Evolutionary conservation across 805 yeast species (phyloP).

Genomic region (Novakomyces olei): DNA sequence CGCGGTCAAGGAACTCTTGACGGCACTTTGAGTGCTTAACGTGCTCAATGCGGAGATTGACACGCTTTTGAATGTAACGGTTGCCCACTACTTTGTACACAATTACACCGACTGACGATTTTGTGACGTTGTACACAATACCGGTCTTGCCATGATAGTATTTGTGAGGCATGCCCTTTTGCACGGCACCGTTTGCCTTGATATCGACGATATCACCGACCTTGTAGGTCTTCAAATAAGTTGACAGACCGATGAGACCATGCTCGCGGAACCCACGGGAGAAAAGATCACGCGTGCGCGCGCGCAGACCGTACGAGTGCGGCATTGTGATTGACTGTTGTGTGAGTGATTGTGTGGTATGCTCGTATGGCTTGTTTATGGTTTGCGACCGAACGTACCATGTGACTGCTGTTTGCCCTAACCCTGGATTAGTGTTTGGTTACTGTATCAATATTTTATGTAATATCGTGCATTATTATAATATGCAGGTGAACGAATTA

Average conservation of each 20-base stretch:
- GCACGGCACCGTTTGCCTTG: slow-evolving; percentile 97
- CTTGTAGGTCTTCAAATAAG: slow-evolving; percentile 93
- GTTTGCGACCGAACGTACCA: too few species aligned
- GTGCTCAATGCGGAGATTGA: slow-evolving; percentile 97
- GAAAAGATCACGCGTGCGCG: slow-evolving; percentile 94
- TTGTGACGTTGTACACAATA: slow-evolving; percentile 96
- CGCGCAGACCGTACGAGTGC: slow-evolving; percentile 54
- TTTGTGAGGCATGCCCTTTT: slow-evolving; percentile 99
- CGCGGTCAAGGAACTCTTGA: slow-evolving; percentile 97
- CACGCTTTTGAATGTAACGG: slow-evolving; percentile 98
- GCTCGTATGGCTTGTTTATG: too few species aligned
- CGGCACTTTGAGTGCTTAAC: slow-evolving; percentile 99
- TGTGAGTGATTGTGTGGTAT: too few species aligned
- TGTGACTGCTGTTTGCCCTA: too few species aligned
- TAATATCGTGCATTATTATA: too few species aligned
- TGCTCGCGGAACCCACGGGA: slow-evolving; percentile 62
- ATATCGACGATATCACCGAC: slow-evolving; percentile 99
- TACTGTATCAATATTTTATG: too few species aligned
- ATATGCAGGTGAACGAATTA: too few species aligned
- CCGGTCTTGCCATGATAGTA: slow-evolving; percentile 99
- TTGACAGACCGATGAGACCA: slow-evolving; percentile 43
- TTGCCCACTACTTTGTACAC: slow-evolving; percentile 95
- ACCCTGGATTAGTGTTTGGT: too few species aligned
- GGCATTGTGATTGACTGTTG: too few species aligned
- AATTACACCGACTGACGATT: slow-evolving; percentile 93